Evolutionary conservation across 495 filamentous ascomycete genomes (phyloP).

Genomic region (Penicillium bialowiezense): DNA sequence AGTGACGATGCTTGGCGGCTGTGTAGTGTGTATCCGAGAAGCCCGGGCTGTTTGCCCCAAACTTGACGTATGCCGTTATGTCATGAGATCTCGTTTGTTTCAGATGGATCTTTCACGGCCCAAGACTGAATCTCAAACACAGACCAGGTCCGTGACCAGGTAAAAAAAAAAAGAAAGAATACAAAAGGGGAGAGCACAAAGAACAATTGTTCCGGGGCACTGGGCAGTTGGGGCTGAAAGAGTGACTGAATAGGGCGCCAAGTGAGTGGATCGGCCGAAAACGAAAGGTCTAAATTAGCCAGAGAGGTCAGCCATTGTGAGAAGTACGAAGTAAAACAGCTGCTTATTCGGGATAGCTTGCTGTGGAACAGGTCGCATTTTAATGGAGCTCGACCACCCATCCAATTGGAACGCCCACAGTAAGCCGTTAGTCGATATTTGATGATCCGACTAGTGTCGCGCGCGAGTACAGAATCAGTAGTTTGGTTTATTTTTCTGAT

Average conservation of each 20-base stretch:
- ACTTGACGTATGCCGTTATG: not conserved
- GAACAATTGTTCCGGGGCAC: not conserved
- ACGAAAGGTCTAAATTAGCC: not conserved
- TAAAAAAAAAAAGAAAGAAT: too few species aligned
- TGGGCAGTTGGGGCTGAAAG: not conserved
- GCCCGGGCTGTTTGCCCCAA: not conserved
- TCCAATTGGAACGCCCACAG: not conserved
- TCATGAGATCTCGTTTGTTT: not conserved
- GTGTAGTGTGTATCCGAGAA: not conserved
- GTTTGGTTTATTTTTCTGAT: not conserved
- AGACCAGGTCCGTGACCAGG: not conserved
- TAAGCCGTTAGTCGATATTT: not conserved
- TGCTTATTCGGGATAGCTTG: not conserved
- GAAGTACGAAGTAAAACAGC: not conserved
- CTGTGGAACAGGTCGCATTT: not conserved
- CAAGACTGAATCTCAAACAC: not conserved
- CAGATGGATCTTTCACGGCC: not conserved
- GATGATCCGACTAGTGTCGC: constrained; percentile 3
- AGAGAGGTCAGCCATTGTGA: too few species aligned
- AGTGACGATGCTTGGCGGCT: not conserved
- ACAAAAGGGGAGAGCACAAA: not conserved
- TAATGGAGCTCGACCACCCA: not conserved
- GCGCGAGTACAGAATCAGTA: not conserved
- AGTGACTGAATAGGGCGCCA: not conserved
- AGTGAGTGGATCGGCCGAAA: not conserved